phyloP scores from a whole-genome alignment of 768 basidiomycete genomes.

The Kwoniella dendrophila region DNA sequence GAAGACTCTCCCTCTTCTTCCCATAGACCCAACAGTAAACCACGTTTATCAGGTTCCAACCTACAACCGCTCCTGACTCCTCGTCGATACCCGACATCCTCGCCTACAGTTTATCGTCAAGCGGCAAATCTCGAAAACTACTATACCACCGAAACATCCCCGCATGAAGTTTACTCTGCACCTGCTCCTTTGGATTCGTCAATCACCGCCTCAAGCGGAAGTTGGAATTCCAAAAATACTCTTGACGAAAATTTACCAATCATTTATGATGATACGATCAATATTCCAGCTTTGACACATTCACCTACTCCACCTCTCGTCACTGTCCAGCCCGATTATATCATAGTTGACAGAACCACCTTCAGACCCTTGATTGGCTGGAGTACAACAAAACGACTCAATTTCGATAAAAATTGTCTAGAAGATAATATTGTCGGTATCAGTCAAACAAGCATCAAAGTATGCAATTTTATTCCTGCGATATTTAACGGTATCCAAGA shows the following conservation, averaged over 20 bases:
- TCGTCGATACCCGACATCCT: background rate
- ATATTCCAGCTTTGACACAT: background rate
- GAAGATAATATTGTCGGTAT: background rate
- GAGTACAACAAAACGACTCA: conserved; percentile 1
- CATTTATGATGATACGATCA: background rate
- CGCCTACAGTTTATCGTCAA: background rate
- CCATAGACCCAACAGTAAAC: background rate
- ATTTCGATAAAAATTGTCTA: background rate
- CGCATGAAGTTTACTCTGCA: too few relatives aligned
- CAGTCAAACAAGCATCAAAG: background rate
- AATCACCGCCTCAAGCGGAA: too few relatives aligned
- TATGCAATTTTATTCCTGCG: background rate
- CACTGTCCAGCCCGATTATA: background rate
- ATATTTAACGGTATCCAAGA: background rate
- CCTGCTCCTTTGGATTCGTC: too few relatives aligned
- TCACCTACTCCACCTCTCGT: background rate
- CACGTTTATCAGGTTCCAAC: background rate
- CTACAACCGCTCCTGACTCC: background rate
- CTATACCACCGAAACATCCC: too few relatives aligned
- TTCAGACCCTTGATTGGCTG: conserved; percentile 2
- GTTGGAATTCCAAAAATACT: background rate
- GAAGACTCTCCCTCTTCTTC: background rate
- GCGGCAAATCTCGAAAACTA: background rate
- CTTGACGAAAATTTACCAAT: background rate
- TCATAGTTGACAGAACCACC: background rate